phyloP scores from a whole-genome alignment of 2,329 filamentous ascomycete species.

The Fusarium continuum region DNA sequence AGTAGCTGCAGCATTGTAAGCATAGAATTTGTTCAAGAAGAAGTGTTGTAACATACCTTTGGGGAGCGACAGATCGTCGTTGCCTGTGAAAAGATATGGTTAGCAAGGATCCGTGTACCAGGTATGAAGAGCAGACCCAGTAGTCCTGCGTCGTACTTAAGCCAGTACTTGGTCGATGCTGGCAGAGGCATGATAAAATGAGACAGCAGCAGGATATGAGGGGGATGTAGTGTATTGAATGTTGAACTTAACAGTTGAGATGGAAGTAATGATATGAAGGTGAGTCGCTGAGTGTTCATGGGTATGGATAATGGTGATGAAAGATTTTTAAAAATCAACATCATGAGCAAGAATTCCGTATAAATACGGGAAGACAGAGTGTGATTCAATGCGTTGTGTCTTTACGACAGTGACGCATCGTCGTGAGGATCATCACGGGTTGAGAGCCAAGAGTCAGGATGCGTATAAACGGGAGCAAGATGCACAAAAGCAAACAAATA shows the following conservation, averaged over 20 bases:
- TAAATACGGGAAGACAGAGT: conserved; percentile 1
- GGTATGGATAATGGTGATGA: conserved; percentile 4
- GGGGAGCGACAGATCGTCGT: conserved; percentile 70
- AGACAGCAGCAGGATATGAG: background rate
- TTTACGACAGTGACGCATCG: conserved; percentile 26
- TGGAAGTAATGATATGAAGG: conserved; percentile 12
- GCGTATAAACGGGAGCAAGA: background rate
- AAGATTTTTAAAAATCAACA: background rate
- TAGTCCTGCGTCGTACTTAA: conserved; percentile 32
- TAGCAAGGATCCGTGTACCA: conserved; percentile 37
- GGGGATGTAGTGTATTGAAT: background rate
- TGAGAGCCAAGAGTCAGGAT: background rate
- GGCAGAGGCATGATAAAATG: conserved; percentile 24
- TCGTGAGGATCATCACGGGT: conserved; percentile 8
- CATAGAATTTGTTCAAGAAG: background rate
- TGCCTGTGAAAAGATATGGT: conserved; percentile 57
- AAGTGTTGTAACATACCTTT: conserved; percentile 61
- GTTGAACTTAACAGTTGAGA: conserved; percentile 2
- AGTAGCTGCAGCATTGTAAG: conserved; percentile 61
- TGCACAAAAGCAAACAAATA: conserved; percentile 3
- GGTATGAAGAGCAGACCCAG: conserved; percentile 26
- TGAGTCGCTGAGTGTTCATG: background rate
- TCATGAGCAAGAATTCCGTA: background rate
- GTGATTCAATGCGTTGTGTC: background rate
- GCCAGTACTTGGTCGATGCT: conserved; percentile 45